Conservation (phyloP, 1,284 basidiomycete genomes). For the Marasmius fiardii region DNA sequence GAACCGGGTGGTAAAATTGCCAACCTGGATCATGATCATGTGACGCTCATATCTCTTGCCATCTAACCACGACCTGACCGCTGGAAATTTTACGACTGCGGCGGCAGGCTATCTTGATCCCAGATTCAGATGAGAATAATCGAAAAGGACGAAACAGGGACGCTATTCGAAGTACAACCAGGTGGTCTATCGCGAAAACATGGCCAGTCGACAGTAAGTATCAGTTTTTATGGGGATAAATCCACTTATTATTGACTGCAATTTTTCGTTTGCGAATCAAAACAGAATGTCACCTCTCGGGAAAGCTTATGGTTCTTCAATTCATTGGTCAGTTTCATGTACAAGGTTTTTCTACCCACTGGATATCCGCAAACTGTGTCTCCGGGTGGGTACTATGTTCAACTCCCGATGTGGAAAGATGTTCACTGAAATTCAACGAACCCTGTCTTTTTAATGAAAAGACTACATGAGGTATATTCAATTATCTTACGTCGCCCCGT, state of each 20-base stretch:
- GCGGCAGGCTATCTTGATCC: background rate
- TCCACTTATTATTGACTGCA: background rate
- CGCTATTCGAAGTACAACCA: background rate
- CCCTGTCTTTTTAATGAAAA: constrained; percentile 6
- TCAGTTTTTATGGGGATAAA: too few species aligned
- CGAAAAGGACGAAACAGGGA: background rate
- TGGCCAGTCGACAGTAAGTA: too few species aligned
- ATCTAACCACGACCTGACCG: too few species aligned
- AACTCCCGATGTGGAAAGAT: background rate
- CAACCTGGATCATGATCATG: too few species aligned
- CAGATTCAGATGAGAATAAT: background rate
- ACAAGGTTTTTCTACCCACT: constrained; percentile 55
- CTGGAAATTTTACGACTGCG: too few species aligned
- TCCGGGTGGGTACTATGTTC: constrained; percentile 42
- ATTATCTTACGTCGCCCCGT: background rate
- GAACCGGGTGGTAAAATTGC: too few species aligned
- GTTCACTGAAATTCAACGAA: constrained; percentile 1
- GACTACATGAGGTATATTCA: constrained; percentile 27
- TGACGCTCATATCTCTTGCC: too few species aligned
- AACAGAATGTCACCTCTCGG: too few species aligned
- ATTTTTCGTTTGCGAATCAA: background rate
- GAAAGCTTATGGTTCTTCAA: too few species aligned
- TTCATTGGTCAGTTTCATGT: constrained; percentile 23
- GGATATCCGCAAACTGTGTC: constrained; percentile 60
- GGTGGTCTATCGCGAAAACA: background rate